Conservation (phyloP, 1,284 basidiomycete genomes). For the Thecaphora thlaspeos region DNA sequence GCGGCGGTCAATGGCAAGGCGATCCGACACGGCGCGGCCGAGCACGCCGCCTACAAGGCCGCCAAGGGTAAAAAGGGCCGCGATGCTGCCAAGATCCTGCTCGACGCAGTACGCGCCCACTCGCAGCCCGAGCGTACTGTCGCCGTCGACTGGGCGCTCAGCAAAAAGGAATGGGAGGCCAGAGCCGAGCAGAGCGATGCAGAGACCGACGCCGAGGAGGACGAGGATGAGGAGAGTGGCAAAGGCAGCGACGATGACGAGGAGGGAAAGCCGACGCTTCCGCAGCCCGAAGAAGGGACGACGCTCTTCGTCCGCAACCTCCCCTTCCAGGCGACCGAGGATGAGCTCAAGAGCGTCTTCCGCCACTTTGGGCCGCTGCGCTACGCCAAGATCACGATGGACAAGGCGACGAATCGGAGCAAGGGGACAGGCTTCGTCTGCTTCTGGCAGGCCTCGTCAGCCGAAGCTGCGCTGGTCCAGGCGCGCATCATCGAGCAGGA, state of each 20-base stretch:
- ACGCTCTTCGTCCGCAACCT: conserved; percentile 95
- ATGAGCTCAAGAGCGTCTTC: conserved; percentile 53
- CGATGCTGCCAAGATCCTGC: conserved; percentile 65
- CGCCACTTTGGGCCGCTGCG: conserved; percentile 81
- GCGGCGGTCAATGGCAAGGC: conserved; percentile 79
- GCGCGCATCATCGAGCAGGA: conserved; percentile 60
- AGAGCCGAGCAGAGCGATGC: conserved; percentile 61
- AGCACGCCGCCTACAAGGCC: conserved; percentile 67
- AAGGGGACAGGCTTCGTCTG: conserved; percentile 95
- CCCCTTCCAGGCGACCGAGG: conserved; percentile 72
- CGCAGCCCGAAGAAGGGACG: conserved; percentile 64
- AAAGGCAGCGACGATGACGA: conserved; percentile 50
- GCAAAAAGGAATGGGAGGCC: conserved; percentile 87
- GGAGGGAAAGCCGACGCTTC: conserved; percentile 52
- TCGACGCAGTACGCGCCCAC: conserved; percentile 29
- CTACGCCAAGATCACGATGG: conserved; percentile 89
- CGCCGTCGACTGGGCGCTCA: conserved; percentile 94
- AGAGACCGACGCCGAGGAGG: conserved; percentile 62
- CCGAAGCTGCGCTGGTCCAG: conserved; percentile 78
- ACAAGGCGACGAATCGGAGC: conserved; percentile 77
- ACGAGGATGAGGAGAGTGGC: conserved; percentile 36
- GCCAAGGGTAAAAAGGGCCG: conserved; percentile 66
- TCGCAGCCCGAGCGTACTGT: conserved; percentile 67
- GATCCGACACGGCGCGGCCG: conserved; percentile 68
- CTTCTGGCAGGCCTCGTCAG: conserved; percentile 92